phyloP scores from a whole-genome alignment of 2,329 filamentous ascomycete genomes.

The Ceratocystis eucalypticola region DNA sequence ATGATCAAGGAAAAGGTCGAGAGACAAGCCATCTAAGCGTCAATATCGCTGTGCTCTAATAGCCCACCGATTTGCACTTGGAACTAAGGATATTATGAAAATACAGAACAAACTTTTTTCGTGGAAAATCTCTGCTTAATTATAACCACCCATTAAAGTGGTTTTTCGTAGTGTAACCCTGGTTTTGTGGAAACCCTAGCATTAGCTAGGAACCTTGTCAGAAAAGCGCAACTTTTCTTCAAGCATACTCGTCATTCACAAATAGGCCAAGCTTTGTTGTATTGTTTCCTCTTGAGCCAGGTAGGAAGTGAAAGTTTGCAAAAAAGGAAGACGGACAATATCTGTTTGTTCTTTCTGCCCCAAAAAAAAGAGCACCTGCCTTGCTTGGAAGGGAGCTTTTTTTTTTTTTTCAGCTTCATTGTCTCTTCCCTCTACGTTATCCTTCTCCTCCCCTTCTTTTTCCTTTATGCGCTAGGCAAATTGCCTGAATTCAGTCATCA shows the following conservation, averaged over 20 bases:
- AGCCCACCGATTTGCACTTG: neutral
- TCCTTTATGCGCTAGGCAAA: neutral
- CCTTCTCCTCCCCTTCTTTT: neutral
- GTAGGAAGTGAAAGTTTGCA: neutral
- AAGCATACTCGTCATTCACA: too few relatives aligned
- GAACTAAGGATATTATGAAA: constrained; percentile 9
- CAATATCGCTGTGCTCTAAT: neutral
- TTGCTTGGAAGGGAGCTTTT: neutral
- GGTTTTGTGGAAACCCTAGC: neutral
- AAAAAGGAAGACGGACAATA: neutral
- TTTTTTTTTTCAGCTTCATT: neutral
- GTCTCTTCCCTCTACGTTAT: neutral
- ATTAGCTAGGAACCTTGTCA: too few relatives aligned
- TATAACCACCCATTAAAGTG: neutral
- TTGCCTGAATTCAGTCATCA: neutral
- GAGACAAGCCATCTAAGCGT: constrained; percentile 74
- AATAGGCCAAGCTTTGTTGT: too few relatives aligned
- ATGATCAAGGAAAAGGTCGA: constrained; percentile 90
- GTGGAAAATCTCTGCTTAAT: constrained; percentile 6
- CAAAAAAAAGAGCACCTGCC: neutral
- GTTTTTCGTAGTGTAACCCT: neutral
- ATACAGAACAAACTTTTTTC: constrained; percentile 9
- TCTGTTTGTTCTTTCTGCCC: neutral
- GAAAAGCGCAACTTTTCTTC: too few relatives aligned
- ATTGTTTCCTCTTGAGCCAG: neutral